Conservation (phyloP, 1,139 yeast genomes). For the Meyerozyma guilliermondii region DNA sequence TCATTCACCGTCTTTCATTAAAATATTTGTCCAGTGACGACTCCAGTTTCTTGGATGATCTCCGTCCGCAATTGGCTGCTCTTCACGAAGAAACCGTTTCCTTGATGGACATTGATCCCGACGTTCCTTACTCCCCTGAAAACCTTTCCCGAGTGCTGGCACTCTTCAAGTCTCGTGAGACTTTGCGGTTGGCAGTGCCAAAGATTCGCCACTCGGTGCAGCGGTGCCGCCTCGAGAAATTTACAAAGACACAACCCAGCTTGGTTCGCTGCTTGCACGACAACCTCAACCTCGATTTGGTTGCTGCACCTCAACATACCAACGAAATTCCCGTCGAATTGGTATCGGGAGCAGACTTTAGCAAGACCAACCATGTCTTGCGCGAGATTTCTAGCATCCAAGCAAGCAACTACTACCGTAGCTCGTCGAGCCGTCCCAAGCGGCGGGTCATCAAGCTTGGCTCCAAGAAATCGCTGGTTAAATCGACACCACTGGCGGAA, state of each 20-base stretch:
- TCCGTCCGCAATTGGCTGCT: slow-evolving; percentile 24
- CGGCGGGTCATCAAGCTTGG: slow-evolving; percentile 44
- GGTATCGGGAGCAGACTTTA: slow-evolving; percentile 21
- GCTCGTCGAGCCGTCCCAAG: slow-evolving; percentile 35
- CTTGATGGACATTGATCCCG: slow-evolving; percentile 50
- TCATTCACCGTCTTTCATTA: slow-evolving; percentile 70
- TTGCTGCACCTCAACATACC: slow-evolving; percentile 7
- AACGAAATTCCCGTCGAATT: slow-evolving; percentile 39
- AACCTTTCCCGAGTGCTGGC: slow-evolving; percentile 68
- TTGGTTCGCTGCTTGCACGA: slow-evolving; percentile 16
- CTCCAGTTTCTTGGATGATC: slow-evolving; percentile 27
- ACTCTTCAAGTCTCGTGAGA: slow-evolving; percentile 73
- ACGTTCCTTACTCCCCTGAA: slow-evolving; percentile 22
- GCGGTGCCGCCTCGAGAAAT: slow-evolving; percentile 44
- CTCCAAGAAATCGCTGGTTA: slow-evolving; percentile 11
- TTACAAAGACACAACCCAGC: slow-evolving; percentile 34
- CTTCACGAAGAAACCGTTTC: slow-evolving; percentile 15
- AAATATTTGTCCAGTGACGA: slow-evolving; percentile 54
- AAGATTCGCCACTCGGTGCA: slow-evolving; percentile 52
- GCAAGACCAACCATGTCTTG: slow-evolving; percentile 33
- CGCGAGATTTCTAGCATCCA: slow-evolving; percentile 46
- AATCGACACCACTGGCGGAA: neutral
- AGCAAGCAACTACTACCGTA: slow-evolving; percentile 32
- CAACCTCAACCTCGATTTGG: slow-evolving; percentile 5
- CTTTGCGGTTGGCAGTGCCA: slow-evolving; percentile 64